phyloP scores from a whole-genome alignment of 768 basidiomycete species.

The Collybia mongolica region DNA sequence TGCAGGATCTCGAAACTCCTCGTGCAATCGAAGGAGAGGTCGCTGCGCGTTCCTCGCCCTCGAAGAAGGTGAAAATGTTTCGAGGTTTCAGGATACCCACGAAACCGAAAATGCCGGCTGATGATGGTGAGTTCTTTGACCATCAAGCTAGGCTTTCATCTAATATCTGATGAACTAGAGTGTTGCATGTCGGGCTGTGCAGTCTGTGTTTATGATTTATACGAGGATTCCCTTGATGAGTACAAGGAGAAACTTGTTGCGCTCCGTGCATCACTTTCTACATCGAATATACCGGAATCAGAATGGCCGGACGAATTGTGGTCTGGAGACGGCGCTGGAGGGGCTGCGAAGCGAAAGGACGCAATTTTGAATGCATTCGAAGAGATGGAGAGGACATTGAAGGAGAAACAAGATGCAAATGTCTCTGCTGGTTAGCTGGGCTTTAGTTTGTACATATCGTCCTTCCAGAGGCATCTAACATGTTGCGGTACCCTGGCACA shows the following conservation, averaged over 20 bases:
- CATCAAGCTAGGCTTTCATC: background rate
- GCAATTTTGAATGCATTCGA: slow-evolving; percentile 66
- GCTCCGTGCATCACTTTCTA: slow-evolving; percentile 49
- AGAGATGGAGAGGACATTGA: slow-evolving; percentile 61
- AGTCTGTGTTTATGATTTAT: slow-evolving; percentile 87
- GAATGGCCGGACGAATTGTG: slow-evolving; percentile 68
- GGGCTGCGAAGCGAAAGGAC: slow-evolving; percentile 23
- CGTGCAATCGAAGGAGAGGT: slow-evolving; percentile 3
- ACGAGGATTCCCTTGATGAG: slow-evolving; percentile 66
- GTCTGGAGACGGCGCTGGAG: slow-evolving; percentile 3
- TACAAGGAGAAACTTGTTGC: slow-evolving; percentile 57
- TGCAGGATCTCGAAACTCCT: slow-evolving; percentile 24
- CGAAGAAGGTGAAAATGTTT: slow-evolving; percentile 31
- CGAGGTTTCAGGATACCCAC: slow-evolving; percentile 59
- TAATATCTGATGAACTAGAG: slow-evolving; percentile 41
- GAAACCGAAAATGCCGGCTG: slow-evolving; percentile 57
- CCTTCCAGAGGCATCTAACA: slow-evolving; percentile 7
- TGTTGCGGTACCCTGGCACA: background rate
- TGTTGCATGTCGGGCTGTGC: slow-evolving; percentile 97
- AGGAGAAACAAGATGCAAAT: slow-evolving; percentile 34
- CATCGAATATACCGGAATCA: slow-evolving; percentile 45
- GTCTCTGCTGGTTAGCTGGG: slow-evolving; percentile 5
- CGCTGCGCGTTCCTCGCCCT: background rate
- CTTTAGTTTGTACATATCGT: slow-evolving; percentile 19
- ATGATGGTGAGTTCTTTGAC: slow-evolving; percentile 53